Percentiles rank a stretch among this genome's conserved stretches.
These are phyloP conservation scores for Mycocentrospora acerina DNA, from an alignment of 2,329 filamentous ascomycete genomes.

Conservation along the genomic window DNA sequence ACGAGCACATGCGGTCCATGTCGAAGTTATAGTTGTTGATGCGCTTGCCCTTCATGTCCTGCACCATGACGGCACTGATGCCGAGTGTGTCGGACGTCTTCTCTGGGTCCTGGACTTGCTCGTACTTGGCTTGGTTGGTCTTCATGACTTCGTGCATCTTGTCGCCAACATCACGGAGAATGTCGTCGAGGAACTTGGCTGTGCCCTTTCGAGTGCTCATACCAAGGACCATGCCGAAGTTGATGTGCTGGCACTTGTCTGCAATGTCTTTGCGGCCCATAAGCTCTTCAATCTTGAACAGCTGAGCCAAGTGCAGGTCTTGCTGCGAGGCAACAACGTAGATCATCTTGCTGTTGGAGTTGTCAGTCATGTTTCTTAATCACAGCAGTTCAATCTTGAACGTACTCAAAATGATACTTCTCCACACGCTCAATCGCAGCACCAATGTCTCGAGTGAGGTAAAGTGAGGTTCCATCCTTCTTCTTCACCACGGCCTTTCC, in stretches of 20 bases:
- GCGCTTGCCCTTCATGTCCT: constrained; percentile 95
- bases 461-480: constrained; percentile 67
- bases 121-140: constrained; percentile 86
- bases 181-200: constrained; percentile 56
- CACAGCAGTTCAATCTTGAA: not conserved
- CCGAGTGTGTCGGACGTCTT: constrained; percentile 83
- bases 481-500: constrained; percentile 68
- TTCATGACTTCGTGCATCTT: constrained; percentile 98
- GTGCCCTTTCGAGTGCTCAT: constrained; percentile 65
- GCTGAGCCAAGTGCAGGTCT: constrained; percentile 64
- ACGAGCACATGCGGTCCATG: constrained; percentile 78
- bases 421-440: constrained; percentile 64
- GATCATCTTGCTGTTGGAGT: constrained; percentile 56
- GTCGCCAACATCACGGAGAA: constrained; percentile 66
- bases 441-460: constrained; percentile 70
- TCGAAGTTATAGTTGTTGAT: constrained; percentile 72
- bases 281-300: constrained; percentile 65
- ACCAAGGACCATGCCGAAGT: constrained; percentile 65
- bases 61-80: constrained; percentile 95
- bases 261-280: constrained; percentile 63
- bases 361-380: not conserved
- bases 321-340: constrained; percentile 67
- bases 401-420: constrained; percentile 60
- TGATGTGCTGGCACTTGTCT: constrained; percentile 62
- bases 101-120: constrained; percentile 81